Conservation (phyloP, 2,329 filamentous ascomycete species). For the Camillea tinctor region DNA sequence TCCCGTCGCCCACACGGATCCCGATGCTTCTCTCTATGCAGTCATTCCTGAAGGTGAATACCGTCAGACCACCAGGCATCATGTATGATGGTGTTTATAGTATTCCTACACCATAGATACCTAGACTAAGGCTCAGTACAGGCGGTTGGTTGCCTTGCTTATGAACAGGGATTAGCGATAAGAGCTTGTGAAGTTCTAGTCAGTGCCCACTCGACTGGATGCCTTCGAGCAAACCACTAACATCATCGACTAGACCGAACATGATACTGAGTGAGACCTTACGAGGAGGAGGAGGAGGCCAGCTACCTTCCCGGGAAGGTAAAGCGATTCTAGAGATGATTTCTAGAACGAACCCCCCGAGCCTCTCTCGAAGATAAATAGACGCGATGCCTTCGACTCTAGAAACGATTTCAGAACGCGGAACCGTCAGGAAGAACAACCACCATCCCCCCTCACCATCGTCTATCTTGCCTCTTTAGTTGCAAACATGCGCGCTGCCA, state of each 20-base stretch:
- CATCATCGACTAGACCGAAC: constrained; percentile 19
- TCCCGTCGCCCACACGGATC: not conserved
- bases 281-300: constrained; percentile 15
- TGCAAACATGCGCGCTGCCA: constrained; percentile 27
- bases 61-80: constrained; percentile 3
- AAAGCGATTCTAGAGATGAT: constrained; percentile 11
- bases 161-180: constrained; percentile 17
- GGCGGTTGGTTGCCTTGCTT: constrained; percentile 2
- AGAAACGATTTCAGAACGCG: constrained; percentile 8
- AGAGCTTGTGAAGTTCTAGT: constrained; percentile 12
- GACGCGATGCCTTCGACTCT: constrained; percentile 15
- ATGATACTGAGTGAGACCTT: constrained; percentile 23
- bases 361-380: constrained; percentile 25
- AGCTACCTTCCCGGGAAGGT: constrained; percentile 15
- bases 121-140: constrained; percentile 4
- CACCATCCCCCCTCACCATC: constrained; percentile 1
- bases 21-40: not conserved
- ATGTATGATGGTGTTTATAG: constrained; percentile 8
- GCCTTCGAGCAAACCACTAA: constrained; percentile 7
- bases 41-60: not conserved
- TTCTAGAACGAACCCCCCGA: constrained; percentile 11
- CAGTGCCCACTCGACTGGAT: constrained; percentile 14
- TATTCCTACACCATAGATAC: constrained; percentile 7
- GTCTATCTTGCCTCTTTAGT: constrained; percentile 9
- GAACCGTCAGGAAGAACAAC: constrained; percentile 12